Base-by-base conservation (phyloP, 495 filamentous ascomycete genomes). In the Penicillium pulvis region DNA sequence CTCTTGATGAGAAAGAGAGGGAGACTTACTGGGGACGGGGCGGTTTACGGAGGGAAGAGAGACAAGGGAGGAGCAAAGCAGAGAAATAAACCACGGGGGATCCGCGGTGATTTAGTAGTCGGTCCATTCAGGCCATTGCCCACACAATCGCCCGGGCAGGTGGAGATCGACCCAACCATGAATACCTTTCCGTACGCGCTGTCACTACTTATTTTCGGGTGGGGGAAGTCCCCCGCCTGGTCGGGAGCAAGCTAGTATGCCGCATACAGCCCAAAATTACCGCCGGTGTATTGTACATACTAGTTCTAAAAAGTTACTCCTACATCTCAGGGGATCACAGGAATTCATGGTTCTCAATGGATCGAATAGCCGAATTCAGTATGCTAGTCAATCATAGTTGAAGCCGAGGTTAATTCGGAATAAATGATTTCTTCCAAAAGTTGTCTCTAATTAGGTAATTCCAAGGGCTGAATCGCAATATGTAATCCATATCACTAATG, bases 11-110 rank as follows among this genome's bases (percentile, higher is more conserved):
- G 49, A 35, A 39, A 19, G 43, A 23, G 54, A 24, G 39, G 42
- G 51, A 44, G 50, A 46, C 43, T 46, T 24, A 46, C 43, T 30
- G 14, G 51, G 16, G n/a, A 44, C 43, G 49, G 41, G 33, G 42
- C 10, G 46, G 53, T 24, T 48, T 56, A 56, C 51, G 51, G 44
- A 58, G 59, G 45, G 54, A 50, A 55, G 36, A 61, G 36, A 42
- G 48, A 49, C 42, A 39, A 36, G 44, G 41, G 55, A 43, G 49
- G 53, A 55, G 10, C 23, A 35, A 46, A 47, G 33, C 8, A 50
- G 16, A 28, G 28, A 28, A 36, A 36, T 36, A 36, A 43, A 26
- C 16, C 17, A 43, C 31, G 51, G 51, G 51, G 51, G 51, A 53
- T 28, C 36, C 36, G 47, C 35, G 55, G 54, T 30, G 43, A 31